phyloP scores from a whole-genome alignment of 352 stramenopile species.

The Pythium oligandrum region DNA sequence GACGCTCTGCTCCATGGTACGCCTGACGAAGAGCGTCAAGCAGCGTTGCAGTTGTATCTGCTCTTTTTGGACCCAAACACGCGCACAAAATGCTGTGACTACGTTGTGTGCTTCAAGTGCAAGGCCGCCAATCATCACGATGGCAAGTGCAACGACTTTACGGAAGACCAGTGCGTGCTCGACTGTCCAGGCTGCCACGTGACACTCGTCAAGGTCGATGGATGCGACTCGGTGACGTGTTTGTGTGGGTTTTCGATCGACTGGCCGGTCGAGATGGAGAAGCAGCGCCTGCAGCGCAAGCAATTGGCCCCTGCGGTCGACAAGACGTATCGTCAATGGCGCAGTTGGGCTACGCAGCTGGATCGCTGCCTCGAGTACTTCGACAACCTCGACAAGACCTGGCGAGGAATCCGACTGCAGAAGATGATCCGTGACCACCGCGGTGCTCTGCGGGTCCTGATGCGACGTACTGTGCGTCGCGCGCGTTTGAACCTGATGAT shows the following conservation, averaged over 20 bases:
- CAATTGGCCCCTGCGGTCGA: slow-evolving; percentile 29
- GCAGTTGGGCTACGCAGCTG: slow-evolving; percentile 22
- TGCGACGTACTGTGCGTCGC: slow-evolving; percentile 17
- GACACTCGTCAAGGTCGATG: slow-evolving; percentile 61
- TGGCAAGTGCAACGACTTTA: slow-evolving; percentile 48
- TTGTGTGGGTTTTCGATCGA: slow-evolving; percentile 49
- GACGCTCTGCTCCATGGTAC: slow-evolving; percentile 32
- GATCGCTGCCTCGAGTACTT: slow-evolving; percentile 22
- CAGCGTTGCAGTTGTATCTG: slow-evolving; percentile 41
- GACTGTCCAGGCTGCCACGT: slow-evolving; percentile 51
- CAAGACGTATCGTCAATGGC: slow-evolving; percentile 24
- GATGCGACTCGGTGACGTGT: slow-evolving; percentile 45
- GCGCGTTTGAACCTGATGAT: slow-evolving; percentile 23
- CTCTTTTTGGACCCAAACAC: slow-evolving; percentile 40
- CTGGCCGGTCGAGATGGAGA: slow-evolving; percentile 40
- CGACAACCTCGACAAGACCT: slow-evolving; percentile 20
- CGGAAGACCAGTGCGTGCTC: slow-evolving; percentile 43
- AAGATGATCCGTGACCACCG: slow-evolving; percentile 32
- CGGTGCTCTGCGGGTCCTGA: slow-evolving; percentile 24
- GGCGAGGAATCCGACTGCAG: slow-evolving; percentile 25
- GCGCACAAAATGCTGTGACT: slow-evolving; percentile 39
- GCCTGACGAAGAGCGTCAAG: slow-evolving; percentile 48
- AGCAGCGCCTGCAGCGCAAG: slow-evolving; percentile 45
- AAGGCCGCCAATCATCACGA: slow-evolving; percentile 41
- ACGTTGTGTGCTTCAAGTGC: slow-evolving; percentile 58